phyloP scores from a whole-genome alignment of 352 stramenopile genomes.

The Globisporangium radiosum region DNA sequence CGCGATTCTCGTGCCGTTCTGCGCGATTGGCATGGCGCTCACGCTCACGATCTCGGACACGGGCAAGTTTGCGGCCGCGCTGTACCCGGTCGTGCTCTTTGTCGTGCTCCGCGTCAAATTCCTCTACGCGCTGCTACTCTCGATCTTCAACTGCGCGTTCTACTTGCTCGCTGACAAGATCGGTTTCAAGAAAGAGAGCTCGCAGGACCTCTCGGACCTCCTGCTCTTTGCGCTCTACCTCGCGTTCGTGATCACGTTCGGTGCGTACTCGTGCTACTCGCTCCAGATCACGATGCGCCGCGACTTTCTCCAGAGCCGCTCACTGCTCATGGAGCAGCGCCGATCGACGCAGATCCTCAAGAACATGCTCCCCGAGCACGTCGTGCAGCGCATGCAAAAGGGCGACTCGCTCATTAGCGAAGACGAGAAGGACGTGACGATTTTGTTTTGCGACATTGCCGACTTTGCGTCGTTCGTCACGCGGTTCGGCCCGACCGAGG shows the following conservation, averaged over 20 bases:
- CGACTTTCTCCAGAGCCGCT: slow-evolving; percentile 78
- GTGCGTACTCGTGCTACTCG: slow-evolving; percentile 72
- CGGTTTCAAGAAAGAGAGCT: slow-evolving; percentile 26
- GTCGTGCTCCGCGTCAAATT: slow-evolving; percentile 84
- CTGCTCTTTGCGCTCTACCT: slow-evolving; percentile 72
- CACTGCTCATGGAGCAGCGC: slow-evolving; percentile 69
- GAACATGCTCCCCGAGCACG: slow-evolving; percentile 81
- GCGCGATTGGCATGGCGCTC: slow-evolving; percentile 62
- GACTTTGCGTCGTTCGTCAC: slow-evolving; percentile 80
- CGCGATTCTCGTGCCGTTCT: slow-evolving; percentile 65
- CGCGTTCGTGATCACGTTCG: slow-evolving; percentile 68
- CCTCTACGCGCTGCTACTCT: slow-evolving; percentile 64
- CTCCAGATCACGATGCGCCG: slow-evolving; percentile 78
- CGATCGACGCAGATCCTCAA: slow-evolving; percentile 79
- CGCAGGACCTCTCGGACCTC: slow-evolving; percentile 32
- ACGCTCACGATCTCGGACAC: slow-evolving; percentile 81
- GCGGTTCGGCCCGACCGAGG: slow-evolving; percentile 62
- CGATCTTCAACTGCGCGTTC: slow-evolving; percentile 75
- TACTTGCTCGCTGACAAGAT: slow-evolving; percentile 63
- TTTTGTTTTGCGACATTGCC: slow-evolving; percentile 82
- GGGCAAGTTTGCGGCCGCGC: slow-evolving; percentile 70
- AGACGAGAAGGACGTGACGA: slow-evolving; percentile 84
- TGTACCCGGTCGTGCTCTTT: slow-evolving; percentile 78
- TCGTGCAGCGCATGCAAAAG: slow-evolving; percentile 81
- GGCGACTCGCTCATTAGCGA: slow-evolving; percentile 79